Evolutionary conservation across 2,329 filamentous ascomycete species (phyloP).

Genomic region (Colletotrichum lindemuthianum): DNA sequence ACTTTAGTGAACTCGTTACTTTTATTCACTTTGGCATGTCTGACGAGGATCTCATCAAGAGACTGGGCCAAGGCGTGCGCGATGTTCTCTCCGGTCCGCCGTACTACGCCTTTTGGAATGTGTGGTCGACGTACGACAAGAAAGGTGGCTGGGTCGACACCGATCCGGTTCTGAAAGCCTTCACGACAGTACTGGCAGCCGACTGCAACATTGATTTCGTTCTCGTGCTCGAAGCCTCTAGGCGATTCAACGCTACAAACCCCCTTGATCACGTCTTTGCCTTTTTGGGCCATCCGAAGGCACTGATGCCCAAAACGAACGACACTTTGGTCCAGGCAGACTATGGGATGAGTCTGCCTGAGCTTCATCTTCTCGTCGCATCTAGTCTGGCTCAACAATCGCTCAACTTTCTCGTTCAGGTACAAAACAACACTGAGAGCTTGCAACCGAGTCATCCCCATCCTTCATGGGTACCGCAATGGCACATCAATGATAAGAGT

Average conservation of each 20-base stretch:
- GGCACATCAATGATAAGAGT: neutral
- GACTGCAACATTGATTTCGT: conserved; percentile 4
- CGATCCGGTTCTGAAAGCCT: neutral
- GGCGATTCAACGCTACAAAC: conserved; percentile 2
- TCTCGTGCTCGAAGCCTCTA: conserved; percentile 3
- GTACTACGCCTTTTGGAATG: conserved; percentile 11
- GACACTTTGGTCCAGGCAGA: neutral
- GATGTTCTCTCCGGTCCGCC: neutral
- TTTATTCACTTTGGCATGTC: neutral
- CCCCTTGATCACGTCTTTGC: conserved; percentile 6
- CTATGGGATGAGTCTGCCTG: neutral
- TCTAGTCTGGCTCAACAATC: neutral
- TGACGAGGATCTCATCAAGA: neutral
- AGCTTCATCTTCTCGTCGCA: neutral
- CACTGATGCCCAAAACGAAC: neutral
- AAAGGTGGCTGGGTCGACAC: neutral
- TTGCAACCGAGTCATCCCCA: neutral
- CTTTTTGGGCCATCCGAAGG: conserved; percentile 5
- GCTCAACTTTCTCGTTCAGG: conserved; percentile 5
- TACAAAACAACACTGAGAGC: neutral
- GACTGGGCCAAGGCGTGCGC: neutral
- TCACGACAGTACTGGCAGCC: neutral
- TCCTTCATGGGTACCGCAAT: conserved; percentile 3
- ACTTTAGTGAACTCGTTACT: neutral
- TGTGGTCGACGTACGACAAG: conserved; percentile 15